phyloP scores from a whole-genome alignment of 306 rosid species.

The Citrullus mucosospermus region DNA sequence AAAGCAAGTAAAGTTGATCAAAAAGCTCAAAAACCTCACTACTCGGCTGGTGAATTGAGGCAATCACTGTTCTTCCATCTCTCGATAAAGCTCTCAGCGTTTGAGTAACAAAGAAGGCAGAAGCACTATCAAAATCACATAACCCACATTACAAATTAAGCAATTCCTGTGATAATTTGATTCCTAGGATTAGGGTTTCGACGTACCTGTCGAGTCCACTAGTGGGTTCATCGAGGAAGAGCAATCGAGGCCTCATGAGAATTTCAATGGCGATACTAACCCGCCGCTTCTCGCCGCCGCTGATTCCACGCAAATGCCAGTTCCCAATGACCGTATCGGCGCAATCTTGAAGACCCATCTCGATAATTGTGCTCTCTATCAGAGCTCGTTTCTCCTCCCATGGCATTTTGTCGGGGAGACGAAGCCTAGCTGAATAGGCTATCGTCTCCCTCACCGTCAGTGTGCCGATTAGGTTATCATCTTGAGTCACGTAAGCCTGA shows the following conservation, averaged over 20 bases:
- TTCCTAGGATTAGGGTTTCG: not conserved
- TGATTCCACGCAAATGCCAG: slow-evolving; percentile 93
- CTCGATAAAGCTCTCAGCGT: slow-evolving; percentile 76
- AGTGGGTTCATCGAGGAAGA: slow-evolving; percentile 95
- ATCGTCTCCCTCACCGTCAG: slow-evolving; percentile 81
- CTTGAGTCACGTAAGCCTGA: slow-evolving; percentile 98
- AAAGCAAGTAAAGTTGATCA: slow-evolving; percentile 81
- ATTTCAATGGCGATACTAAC: slow-evolving; percentile 95
- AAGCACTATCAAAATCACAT: slow-evolving; percentile 52
- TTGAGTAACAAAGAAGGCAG: slow-evolving; percentile 94
- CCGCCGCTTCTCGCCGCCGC: slow-evolving; percentile 95
- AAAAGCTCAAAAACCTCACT: slow-evolving; percentile 96
- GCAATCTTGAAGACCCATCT: slow-evolving; percentile 95
- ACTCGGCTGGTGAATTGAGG: slow-evolving; percentile 96
- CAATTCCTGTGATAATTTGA: not conserved
- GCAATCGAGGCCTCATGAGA: slow-evolving; percentile 78
- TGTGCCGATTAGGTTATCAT: slow-evolving; percentile 89
- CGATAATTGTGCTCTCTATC: slow-evolving; percentile 78
- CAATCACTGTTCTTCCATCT: slow-evolving; percentile 89
- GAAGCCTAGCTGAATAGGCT: slow-evolving; percentile 61
- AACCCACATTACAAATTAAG: not conserved
- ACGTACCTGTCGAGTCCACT: slow-evolving; percentile 89
- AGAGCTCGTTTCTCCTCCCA: slow-evolving; percentile 60
- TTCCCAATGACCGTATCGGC: slow-evolving; percentile 91
- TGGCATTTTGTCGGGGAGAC: slow-evolving; percentile 70